Evolutionary conservation across 1,139 yeast species (phyloP), one percentile per base, ranked within the genome.

Genomic region (Taphrina betulina): DNA sequence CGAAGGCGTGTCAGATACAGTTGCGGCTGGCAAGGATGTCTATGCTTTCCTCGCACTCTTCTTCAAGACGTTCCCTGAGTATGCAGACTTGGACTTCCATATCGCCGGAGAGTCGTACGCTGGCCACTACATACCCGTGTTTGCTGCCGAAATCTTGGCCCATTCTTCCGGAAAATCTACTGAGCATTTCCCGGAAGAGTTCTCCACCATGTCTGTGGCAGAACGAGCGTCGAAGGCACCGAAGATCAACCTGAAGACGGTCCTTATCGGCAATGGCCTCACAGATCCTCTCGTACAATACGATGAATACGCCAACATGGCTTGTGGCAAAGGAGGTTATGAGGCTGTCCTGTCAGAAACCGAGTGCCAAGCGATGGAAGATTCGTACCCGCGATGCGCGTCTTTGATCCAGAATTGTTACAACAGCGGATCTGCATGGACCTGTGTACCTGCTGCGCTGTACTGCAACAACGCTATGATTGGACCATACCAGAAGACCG

Each of bases 61-160:
- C 76, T 92, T 85, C 78, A 79, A 85, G 71, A 87, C 86, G 69
- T 92, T 89, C 79, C 95, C 96, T 42, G 81, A 90, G 72, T 88
- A 85, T 73, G 71, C 77, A 50, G 71, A 78, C 35, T 76, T 79
- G 60, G 81, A 79, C 55, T 89, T 92, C 83, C 97, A 90, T 72
- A 89, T 92, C 72, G 95, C 97, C 46, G 98, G 97, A 65, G 97
- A 92, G 73, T 87, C 96, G n/a, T 92, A 92, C 69, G 98, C 95
- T 57, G 98, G 98, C 61, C 97, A 92, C 71, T 92, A 92, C 72
- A 89, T 92, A 64, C 98, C 97, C 29, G 90, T 82, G 7, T 86
- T 92, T 69, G 96, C 96, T 20, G 73, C 83, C 52, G 96, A 90
- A 72, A 90, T 92, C 64, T 73, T 89, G 66, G 77, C 81, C 22